Conservation (phyloP, 23 red algal genomes). For the Gracilaria gracilis region DNA sequence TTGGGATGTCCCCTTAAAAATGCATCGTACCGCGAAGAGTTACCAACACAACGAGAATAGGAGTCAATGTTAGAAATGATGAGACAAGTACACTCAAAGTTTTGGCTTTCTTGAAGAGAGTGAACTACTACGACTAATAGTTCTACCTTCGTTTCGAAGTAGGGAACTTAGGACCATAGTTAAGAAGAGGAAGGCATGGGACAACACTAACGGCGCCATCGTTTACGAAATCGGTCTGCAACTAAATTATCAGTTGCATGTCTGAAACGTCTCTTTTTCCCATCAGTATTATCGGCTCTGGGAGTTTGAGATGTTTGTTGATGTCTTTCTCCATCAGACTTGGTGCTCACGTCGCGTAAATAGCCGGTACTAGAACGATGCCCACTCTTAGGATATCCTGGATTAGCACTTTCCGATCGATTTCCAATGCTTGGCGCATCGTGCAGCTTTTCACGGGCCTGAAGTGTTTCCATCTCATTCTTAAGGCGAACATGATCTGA, state of each 20-base stretch:
- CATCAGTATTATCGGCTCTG: neutral
- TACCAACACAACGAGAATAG: no score
- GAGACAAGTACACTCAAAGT: no score
- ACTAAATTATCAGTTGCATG: constrained; percentile 49
- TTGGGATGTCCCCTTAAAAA: no score
- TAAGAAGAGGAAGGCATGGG: neutral
- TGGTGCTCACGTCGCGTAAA: neutral
- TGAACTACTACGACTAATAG: no score
- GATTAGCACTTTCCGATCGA: neutral
- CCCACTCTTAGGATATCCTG: neutral
- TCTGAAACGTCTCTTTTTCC: constrained; percentile 38
- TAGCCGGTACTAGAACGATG: neutral
- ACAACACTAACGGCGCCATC: constrained; percentile 42
- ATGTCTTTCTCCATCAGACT: neutral
- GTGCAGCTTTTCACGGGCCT: constrained; percentile 18
- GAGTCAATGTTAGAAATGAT: no score
- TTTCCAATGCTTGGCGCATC: neutral
- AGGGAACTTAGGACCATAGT: no score
- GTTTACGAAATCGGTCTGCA: constrained; percentile 66
- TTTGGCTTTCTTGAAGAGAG: no score
- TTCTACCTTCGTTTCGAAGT: no score
- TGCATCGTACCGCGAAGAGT: no score
- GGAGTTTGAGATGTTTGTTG: neutral
- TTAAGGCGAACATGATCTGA: constrained; percentile 30
- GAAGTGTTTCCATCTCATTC: constrained; percentile 42